Base-by-base conservation (phyloP, 495 filamentous ascomycete species). In the Penicillium samsonianum region DNA sequence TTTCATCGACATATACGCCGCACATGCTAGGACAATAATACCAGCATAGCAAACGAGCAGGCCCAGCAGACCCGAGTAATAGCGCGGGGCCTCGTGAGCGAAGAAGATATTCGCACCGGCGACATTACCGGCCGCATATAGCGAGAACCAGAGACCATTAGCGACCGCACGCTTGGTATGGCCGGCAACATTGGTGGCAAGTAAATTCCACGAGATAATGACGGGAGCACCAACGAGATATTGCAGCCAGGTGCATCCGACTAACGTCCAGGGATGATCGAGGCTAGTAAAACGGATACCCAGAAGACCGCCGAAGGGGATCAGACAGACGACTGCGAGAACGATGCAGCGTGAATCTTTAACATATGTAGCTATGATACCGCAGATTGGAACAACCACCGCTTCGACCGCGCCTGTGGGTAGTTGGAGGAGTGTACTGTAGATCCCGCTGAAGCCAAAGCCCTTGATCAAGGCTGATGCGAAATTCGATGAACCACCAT, bases 141-240 rank as follows among this genome's bases (percentile, higher is more conserved):
- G 22, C 1, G 65, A 63, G 53, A 73, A 71, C 68, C 67, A 76
- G 0, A 75, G 43, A 6, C 76, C 78, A 47, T 73, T 77, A 5
- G 76, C 73, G 17, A 78, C 59, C 1, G 75, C 74, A 48, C 87
- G 83, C 65, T 89, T 89, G 9, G 85, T 87, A 66, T 87, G 87
- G 9, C 85, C 85, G 1, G 82, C 82, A 2, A 88, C 74, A 51
- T 89, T 88, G 8, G 77, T 82, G 0, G 75, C 75, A 14, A 86
- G 80, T 3, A 86, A 55, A n/a, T 78, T 80, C 55, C 85, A 77
- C 1, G 81, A 68, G 1, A 82, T 73, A 12, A 86, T 83, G 33
- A 81, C 70, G 0, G 78, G 77, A 2, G 78, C 70, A 2, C 78
- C 78, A 22, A 80, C 33, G 19, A 76, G 65, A 37, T 70, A 70